Evolutionary conservation across 1,284 basidiomycete species (phyloP), one percentile per base, ranked within the genome.

Genomic region (Cryptococcus amylolentus): DNA sequence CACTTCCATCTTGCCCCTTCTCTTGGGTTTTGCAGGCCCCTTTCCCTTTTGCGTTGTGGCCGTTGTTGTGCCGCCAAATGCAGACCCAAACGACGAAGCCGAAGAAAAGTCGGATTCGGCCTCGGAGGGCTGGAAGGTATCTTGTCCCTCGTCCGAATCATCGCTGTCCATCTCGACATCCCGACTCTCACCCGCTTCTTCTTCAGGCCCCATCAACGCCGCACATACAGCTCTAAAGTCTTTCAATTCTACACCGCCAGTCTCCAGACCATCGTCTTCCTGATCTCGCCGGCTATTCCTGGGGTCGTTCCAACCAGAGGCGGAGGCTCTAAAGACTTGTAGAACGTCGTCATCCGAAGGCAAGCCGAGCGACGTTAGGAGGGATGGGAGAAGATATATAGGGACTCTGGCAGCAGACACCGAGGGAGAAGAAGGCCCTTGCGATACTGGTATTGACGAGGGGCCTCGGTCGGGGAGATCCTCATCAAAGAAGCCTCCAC

Each of bases 301-400:
- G 27, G 18, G 18, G 5, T 64, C 66, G 16, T 59, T 60, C 75
- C 75, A 77, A 10, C 75, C 75, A 1, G 65, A 61, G 0, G 75
- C 73, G 0, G 69, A 72, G 3, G 70, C 68, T 42, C 61, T 65
- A 55, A 78, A 77, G 1, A 76, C 74, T 2, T 56, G 59, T 14
- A 76, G 55, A 7, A 78, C 76, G 55, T 78, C 76, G 27, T 74
- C 69, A 59, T 78, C 76, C 4, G 68, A 70, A 16, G 71, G 68
- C 12, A 78, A 57, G 13, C 66, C 66, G 2, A 78, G 65, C 0
- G 70, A 64, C 0, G 60, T 43, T 9, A 78, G 66, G 0, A 76
- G 56, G 0, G 55, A 48, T 0, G 76, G 71, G 1, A 78, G 51
- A 12, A 67, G 44, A 31, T 65, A 62, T 12, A 78, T 60, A 0